These are phyloP conservation scores for Cutaneotrichosporon mucoides DNA, from an alignment of 1,284 basidiomycete genomes.

Conservation along the genomic window DNA sequence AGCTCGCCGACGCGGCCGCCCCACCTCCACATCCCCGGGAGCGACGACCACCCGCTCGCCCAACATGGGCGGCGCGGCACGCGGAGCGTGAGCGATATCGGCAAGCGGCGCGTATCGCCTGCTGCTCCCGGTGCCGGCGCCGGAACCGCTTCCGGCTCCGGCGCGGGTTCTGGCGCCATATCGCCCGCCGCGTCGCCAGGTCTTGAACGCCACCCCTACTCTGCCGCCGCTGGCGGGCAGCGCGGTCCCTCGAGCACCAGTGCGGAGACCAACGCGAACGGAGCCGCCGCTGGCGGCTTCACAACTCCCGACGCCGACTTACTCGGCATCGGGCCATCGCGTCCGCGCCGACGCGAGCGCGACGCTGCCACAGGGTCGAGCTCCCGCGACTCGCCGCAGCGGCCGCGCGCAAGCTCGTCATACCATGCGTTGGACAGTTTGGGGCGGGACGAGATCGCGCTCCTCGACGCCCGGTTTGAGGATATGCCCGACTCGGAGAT, in stretches of 20 bases:
- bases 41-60: conserved; percentile 1
- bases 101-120: not conserved
- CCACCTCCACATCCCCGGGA: not conserved
- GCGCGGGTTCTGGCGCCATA: not conserved
- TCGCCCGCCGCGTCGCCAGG: not conserved
- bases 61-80: not conserved
- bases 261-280: no score
- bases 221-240: no score
- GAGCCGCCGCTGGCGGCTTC: not conserved
- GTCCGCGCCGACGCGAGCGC: not conserved
- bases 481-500: conserved; percentile 38
- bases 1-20: not conserved
- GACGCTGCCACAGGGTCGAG: not conserved
- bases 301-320: conserved; percentile 3
- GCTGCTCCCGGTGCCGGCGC: not conserved
- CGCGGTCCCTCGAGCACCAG: no score
- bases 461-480: conserved; percentile 38
- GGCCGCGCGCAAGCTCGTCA: not conserved
- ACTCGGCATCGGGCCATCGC: conserved; percentile 4
- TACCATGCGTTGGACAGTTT: conserved; percentile 24
- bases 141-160: not conserved
- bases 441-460: conserved; percentile 30
- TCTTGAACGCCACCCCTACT: not conserved
- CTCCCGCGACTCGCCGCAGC: not conserved
- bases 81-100: not conserved